Conservation (phyloP, 2,329 filamentous ascomycete genomes). For the Monosporascus sp. region DNA sequence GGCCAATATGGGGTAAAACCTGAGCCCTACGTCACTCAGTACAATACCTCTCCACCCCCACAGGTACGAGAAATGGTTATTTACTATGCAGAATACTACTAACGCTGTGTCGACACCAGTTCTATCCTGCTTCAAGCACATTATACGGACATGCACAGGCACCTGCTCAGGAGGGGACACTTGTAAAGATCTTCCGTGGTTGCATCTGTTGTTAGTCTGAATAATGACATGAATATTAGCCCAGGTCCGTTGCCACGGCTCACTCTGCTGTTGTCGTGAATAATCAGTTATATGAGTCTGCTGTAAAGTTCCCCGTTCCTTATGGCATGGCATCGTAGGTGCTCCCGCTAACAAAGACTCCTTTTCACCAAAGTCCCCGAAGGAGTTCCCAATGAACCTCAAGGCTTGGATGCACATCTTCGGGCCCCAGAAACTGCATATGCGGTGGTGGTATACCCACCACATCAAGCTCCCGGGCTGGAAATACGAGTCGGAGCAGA, state of each 20-base stretch:
- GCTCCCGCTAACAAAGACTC: not conserved
- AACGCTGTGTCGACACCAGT: not conserved
- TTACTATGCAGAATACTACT: not conserved
- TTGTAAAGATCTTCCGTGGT: not conserved
- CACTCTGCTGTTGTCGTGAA: not conserved
- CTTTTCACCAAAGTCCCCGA: not conserved
- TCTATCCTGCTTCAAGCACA: not conserved
- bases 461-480: constrained; percentile 4
- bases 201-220: not conserved
- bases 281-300: not conserved
- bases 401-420: not conserved
- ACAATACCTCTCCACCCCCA: not conserved
- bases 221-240: not conserved
- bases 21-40: not conserved
- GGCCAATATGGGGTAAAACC: not conserved
- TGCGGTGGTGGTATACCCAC: constrained; percentile 3
- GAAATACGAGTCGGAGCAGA: not conserved
- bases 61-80: not conserved
- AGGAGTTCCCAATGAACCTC: not conserved
- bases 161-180: not conserved
- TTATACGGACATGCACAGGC: not conserved
- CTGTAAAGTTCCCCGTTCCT: not conserved
- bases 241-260: not conserved
- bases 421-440: not conserved
- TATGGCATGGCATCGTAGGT: not conserved